Evolutionary conservation across 2,329 filamentous ascomycete species (phyloP).

Genomic region (Trichoderma hamatum): DNA sequence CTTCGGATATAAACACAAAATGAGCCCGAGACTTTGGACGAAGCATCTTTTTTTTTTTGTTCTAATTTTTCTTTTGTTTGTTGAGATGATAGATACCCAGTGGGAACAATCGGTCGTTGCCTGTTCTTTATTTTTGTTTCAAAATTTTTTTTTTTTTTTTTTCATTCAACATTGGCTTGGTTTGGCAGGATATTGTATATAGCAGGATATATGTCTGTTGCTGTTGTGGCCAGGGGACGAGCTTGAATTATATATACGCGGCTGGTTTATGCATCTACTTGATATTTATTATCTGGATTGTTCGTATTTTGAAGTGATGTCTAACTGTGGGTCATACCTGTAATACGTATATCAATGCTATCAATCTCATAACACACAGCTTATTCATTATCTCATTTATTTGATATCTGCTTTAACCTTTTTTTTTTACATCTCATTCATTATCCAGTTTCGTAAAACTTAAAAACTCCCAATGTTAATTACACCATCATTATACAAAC

Average conservation of each 20-base stretch:
- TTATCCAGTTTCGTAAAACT: neutral
- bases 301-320: neutral
- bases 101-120: neutral
- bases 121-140: neutral
- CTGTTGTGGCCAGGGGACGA: neutral
- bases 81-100: constrained; percentile 16
- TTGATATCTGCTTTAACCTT: neutral
- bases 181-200: neutral
- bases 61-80: neutral
- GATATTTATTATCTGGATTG: too few relatives aligned
- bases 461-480: neutral
- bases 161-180: neutral
- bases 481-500: neutral
- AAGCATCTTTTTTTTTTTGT: neutral
- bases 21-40: too few relatives aligned
- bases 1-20: neutral
- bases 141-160: neutral
- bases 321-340: too few relatives aligned
- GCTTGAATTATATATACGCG: neutral
- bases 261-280: too few relatives aligned
- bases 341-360: too few relatives aligned
- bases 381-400: neutral
- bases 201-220: too few relatives aligned
- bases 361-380: too few relatives aligned
- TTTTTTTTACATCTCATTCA: neutral